A percentile compares a stretch with the other conserved stretches of the same genome.
Evolutionary conservation across 108 stramenopile species (phyloP).

Genomic region (Aureococcus anophagefferens): DNA sequence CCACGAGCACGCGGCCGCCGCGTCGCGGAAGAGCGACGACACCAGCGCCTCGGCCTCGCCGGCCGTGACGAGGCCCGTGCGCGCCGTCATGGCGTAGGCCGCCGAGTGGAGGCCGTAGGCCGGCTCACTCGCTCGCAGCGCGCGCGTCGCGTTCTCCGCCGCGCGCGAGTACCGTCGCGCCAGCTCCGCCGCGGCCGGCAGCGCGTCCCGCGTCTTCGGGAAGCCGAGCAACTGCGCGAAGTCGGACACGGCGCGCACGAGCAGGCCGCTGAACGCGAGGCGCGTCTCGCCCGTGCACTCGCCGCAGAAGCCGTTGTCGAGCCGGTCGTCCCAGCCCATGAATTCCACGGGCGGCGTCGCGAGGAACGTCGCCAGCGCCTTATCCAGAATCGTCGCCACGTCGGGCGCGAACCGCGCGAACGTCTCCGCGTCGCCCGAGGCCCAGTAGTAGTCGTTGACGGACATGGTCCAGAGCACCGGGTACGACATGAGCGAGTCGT

Average conservation of each 20-base stretch:
- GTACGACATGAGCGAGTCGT: conserved; percentile 41
- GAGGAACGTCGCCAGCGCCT: conserved; percentile 28
- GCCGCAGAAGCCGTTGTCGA: conserved; percentile 42
- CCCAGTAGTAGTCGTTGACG: conserved; percentile 24
- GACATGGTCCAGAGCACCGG: conserved; percentile 36
- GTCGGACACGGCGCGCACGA: conserved; percentile 29
- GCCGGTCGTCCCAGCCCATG: conserved; percentile 45
- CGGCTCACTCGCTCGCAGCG: conserved; percentile 30
- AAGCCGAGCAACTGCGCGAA: conserved; percentile 5
- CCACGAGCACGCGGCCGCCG: conserved; percentile 28
- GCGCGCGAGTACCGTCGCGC: conserved; percentile 7
- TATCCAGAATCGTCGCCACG: conserved; percentile 23
- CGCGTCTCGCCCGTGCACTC: conserved; percentile 26
- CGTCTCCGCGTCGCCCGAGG: conserved; percentile 11
- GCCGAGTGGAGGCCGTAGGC: conserved; percentile 4
- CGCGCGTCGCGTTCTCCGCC: conserved; percentile 23
- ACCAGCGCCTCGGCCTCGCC: conserved; percentile 19
- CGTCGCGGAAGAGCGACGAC: conserved; percentile 18
- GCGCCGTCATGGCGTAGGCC: conserved; percentile 35
- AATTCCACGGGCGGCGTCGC: conserved; percentile 31
- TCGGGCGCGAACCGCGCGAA: conserved; percentile 13
- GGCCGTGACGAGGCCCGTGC: conserved; percentile 2
- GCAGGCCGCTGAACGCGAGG: conserved; percentile 31
- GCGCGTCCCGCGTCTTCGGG: not conserved
- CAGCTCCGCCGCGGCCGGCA: not conserved